Evolutionary conservation across 1,284 basidiomycete species (phyloP), one percentile per base, ranked within the genome.

Genomic region (Moesziomyces sp.): DNA sequence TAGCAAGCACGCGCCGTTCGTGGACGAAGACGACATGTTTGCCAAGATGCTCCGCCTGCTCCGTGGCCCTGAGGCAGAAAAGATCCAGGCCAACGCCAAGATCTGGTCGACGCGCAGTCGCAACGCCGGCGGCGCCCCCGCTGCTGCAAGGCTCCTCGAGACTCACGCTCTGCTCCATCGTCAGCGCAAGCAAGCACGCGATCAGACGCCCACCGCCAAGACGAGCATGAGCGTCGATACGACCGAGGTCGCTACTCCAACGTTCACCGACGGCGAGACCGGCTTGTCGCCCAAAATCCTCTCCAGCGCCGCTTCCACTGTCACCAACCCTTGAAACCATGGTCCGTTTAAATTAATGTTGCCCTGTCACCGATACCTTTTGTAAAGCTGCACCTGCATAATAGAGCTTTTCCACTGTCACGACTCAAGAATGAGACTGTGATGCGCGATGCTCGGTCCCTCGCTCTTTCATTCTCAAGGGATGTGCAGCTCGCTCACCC

Each of bases 121-220:
- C 18, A 73, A 72, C 21, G 77, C 74, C 8, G 77, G 77, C 43
- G 77, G 77, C n/a, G 68, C 77, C 1, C 53, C 52, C 21, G 66
- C 62, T 35, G 74, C 77, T 19, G 74, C 67, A 28, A 55, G 69
- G 14, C 65, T 78, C 26, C 67, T 78, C 38, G 77, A 78, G 52
- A 46, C 54, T 9, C 58, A 74, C 23, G 66, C 68, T 2, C 51
- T 47, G 49, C 55, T 63, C 3, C 70, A 54, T 48, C 35, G n/a
- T 45, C 63, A 66, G 47, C 53, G 60, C n/a, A 66, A 60, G 42
- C 50, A 59, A 10, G 53, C 45, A 18, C 38, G 18, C 21, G 47
- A 47, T 38, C 63, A 21, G 0, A 43, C 33, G 11, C 9, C 35
- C 1, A 23, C 38, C 5, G 28, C 35, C 3, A 43, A 38, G 11